These are phyloP conservation scores for Bruguiera hainesii DNA, from an alignment of 441 rosid species.

Conservation along the genomic window DNA sequence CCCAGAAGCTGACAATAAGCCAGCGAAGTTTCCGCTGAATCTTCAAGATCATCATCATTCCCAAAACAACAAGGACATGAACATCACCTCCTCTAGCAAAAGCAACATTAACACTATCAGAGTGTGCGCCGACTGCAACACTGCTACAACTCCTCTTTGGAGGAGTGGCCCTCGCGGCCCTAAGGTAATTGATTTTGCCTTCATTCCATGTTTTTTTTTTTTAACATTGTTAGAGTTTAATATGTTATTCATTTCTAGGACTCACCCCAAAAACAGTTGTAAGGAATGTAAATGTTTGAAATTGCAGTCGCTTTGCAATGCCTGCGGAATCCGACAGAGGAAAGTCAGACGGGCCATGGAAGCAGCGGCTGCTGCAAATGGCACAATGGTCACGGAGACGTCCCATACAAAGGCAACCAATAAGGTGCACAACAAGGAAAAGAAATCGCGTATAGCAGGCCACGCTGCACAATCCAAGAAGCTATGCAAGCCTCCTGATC, in stretches of 20 bases:
- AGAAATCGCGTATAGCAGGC: conserved; percentile 29
- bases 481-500: conserved; percentile 22
- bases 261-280: too few species aligned
- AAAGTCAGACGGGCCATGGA: conserved; percentile 56
- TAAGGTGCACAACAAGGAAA: conserved; percentile 37
- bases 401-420: conserved; percentile 8
- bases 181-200: conserved; percentile 31
- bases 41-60: conserved; percentile 18
- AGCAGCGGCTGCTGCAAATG: conserved; percentile 26
- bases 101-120: conserved; percentile 21
- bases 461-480: conserved; percentile 36
- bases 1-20: conserved; percentile 16
- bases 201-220: too few species aligned
- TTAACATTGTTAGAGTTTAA: too few species aligned
- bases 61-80: not conserved
- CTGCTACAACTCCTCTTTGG: conserved; percentile 65
- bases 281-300: not conserved
- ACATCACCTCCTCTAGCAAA: conserved; percentile 17
- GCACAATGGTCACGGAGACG: conserved; percentile 5
- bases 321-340: conserved; percentile 67
- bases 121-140: conserved; percentile 53
- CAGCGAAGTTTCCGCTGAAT: conserved; percentile 11
- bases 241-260: too few species aligned
- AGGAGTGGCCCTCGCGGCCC: conserved; percentile 69
- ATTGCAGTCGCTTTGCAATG: conserved; percentile 62